phyloP scores from a whole-genome alignment of 495 filamentous ascomycete genomes.

The Xylaria cubensis region DNA sequence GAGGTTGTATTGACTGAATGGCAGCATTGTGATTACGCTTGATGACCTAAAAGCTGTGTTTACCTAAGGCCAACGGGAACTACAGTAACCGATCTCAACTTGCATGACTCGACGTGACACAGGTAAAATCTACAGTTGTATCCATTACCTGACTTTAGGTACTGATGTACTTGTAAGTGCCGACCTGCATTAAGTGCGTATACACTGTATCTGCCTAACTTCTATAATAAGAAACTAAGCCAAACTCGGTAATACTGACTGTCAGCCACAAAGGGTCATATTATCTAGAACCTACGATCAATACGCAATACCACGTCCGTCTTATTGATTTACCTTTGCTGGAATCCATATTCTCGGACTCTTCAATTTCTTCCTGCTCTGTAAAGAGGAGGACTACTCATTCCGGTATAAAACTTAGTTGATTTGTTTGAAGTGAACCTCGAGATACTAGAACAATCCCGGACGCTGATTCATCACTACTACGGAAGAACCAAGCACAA shows the following conservation, averaged over 20 bases:
- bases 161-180: not conserved
- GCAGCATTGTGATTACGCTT: not conserved
- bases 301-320: not conserved
- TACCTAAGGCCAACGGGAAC: not conserved
- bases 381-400: not conserved
- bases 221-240: not conserved
- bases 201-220: slow-evolving; percentile 6
- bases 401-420: not conserved
- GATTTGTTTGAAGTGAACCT: not conserved
- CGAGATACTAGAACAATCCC: not conserved
- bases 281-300: slow-evolving; percentile 7
- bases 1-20: not conserved
- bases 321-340: not conserved
- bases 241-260: not conserved
- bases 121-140: not conserved
- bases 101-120: not conserved
- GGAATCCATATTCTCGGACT: not conserved
- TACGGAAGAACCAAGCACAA: not conserved
- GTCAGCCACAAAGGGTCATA: not conserved
- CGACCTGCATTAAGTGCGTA: slow-evolving; percentile 7
- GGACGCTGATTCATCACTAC: not conserved
- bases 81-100: not conserved
- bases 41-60: not conserved
- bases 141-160: not conserved
- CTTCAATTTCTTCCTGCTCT: not conserved